Evolutionary conservation across 768 basidiomycete species (phyloP).

Genomic region (Termitomyces sp.): DNA sequence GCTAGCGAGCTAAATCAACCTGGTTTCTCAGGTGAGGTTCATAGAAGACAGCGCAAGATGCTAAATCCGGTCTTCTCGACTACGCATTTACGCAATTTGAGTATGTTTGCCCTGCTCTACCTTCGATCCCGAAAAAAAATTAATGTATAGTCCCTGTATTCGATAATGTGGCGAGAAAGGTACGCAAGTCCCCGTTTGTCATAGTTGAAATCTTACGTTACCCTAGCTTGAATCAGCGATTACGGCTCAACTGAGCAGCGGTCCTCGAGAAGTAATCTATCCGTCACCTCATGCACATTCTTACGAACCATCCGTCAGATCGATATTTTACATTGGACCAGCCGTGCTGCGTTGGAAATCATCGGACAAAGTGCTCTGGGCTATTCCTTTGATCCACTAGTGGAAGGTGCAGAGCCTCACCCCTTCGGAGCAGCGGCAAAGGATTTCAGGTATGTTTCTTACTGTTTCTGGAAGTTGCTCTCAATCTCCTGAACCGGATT

Average conservation of each 20-base stretch:
- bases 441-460: constrained; percentile 13
- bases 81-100: constrained; percentile 27
- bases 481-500: background rate
- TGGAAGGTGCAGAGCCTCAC: constrained; percentile 21
- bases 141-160: constrained; percentile 13
- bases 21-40: constrained; percentile 13
- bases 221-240: constrained; percentile 9
- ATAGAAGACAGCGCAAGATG: constrained; percentile 30
- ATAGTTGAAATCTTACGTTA: background rate
- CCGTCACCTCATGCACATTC: background rate
- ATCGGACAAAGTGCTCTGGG: constrained; percentile 29
- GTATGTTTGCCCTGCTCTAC: background rate
- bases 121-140: background rate
- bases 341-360: constrained; percentile 26
- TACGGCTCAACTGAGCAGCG: constrained; percentile 5
- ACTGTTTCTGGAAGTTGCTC: background rate
- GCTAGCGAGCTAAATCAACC: background rate
- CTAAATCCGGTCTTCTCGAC: constrained; percentile 37
- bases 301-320: constrained; percentile 13
- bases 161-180: constrained; percentile 16
- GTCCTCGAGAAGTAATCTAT: constrained; percentile 11
- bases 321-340: constrained; percentile 25
- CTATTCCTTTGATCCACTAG: constrained; percentile 26
- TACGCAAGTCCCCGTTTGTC: background rate
- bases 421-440: constrained; percentile 25